Base-by-base conservation (phyloP, 2,329 filamentous ascomycete species). In the Fusarium duplospermum region DNA sequence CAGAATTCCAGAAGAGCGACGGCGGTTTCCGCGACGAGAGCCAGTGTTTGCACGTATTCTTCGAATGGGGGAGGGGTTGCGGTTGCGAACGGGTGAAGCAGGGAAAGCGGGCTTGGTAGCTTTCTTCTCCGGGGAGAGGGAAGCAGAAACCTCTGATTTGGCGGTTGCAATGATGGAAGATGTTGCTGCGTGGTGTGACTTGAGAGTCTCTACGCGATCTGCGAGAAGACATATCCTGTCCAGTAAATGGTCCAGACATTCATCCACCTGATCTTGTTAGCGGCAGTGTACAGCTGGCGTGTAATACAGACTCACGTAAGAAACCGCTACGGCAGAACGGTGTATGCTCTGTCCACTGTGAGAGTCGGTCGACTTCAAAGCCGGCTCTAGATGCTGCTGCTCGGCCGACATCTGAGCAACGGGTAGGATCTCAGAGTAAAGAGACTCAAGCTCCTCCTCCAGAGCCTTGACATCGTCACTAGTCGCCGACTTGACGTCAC, bases 331-430 rank as follows among this genome's bases (percentile, higher is more conserved):
- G 0, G 84, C 82, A 1, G 88, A 86, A 36, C 85, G 84, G 11
- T 80, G 80, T n/a, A 87, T 72, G 24, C 82, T 84, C 40, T 86
- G 82, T 1, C 84, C 83, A 59, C 84, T 86, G 64, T 82, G 85
- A 3, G 83, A 80, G 8, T 86, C 81, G 6, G 87, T 79, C 0
- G 84, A 82, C 64, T 83, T 82, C 7, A 89, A 81, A 1, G 92
- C 89, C 0, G 92, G 92, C 68, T 90, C 87, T 6, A 92, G 84
- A 73, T 91, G 88, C 77, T 93, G 90, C 75, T 92, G 89, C 73
- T 93, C 91, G 1, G 91, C 86, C 0, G 92, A 90, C 89, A 94
- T 94, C 71, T 93, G 89, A 8, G 91, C 89, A 2, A 94, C 90
- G 0, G 92, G 89, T 0, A 92, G 83, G 45, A 94, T 91, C 78